phyloP scores from a whole-genome alignment of 805 yeast genomes.

The Saturnispora serradocipensis region DNA sequence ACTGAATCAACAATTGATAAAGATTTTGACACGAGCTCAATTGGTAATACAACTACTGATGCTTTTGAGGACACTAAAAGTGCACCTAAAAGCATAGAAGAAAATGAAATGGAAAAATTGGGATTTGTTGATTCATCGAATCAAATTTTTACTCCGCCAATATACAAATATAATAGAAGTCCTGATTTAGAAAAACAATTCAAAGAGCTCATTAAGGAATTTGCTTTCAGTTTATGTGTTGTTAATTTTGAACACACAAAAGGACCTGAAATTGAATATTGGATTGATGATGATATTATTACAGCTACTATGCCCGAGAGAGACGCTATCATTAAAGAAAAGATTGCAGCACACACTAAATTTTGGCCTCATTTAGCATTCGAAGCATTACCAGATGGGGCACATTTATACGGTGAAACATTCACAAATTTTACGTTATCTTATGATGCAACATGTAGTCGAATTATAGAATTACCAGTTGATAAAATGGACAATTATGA shows the following conservation, averaged over 20 bases:
- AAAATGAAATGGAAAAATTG: not conserved
- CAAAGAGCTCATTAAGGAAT: slow-evolving; percentile 8
- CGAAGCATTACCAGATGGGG: slow-evolving; percentile 94
- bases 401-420: slow-evolving; percentile 88
- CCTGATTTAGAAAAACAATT: slow-evolving; percentile 4
- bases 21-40: too few relatives aligned
- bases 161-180: slow-evolving; percentile 7
- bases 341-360: slow-evolving; percentile 27
- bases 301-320: not conserved
- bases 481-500: slow-evolving; percentile 16
- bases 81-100: not conserved
- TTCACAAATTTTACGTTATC: slow-evolving; percentile 82
- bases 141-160: slow-evolving; percentile 1
- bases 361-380: slow-evolving; percentile 87
- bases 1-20: too few relatives aligned
- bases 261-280: slow-evolving; percentile 93
- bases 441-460: slow-evolving; percentile 46
- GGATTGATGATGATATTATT: slow-evolving; percentile 41
- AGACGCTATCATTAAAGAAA: slow-evolving; percentile 18
- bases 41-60: not conserved
- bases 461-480: slow-evolving; percentile 36
- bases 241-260: slow-evolving; percentile 87
- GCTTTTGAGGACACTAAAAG: not conserved
- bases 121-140: not conserved
- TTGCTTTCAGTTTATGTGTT: slow-evolving; percentile 75